Conservation (phyloP, 352 stramenopile species). For the Globisporangium parvum region DNA sequence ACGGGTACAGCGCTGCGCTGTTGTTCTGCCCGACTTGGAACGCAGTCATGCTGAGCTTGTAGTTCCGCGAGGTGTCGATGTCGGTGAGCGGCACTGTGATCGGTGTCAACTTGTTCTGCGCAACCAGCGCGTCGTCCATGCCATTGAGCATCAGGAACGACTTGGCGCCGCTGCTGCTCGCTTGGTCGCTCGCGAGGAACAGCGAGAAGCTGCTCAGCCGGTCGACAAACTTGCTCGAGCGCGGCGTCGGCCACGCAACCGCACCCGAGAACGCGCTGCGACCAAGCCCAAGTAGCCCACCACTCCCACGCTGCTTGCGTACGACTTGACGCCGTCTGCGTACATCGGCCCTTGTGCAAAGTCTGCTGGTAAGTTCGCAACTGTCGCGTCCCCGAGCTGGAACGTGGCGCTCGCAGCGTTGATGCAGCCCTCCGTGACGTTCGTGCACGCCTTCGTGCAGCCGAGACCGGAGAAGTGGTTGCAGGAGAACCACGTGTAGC, state of each 20-base stretch:
- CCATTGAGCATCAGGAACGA: conserved; percentile 4
- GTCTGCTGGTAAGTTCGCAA: neutral
- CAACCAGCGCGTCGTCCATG: neutral
- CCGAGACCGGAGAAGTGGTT: neutral
- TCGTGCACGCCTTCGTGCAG: neutral
- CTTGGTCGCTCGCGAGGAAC: neutral
- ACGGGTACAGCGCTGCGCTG: neutral
- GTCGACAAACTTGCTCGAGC: neutral
- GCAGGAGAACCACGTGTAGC: conserved; percentile 4
- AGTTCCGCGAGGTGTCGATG: neutral
- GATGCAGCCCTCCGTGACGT: neutral
- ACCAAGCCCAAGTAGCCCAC: neutral
- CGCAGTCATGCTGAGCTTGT: neutral
- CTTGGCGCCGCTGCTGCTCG: too few relatives aligned
- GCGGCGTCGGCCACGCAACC: neutral
- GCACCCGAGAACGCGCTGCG: too few relatives aligned
- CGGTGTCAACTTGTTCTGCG: neutral
- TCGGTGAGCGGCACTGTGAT: too few relatives aligned
- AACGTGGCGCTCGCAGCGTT: conserved; percentile 1
- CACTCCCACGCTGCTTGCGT: neutral
- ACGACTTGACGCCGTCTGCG: neutral
- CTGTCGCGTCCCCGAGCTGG: neutral
- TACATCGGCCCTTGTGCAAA: neutral
- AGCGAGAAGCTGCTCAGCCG: neutral
- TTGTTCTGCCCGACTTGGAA: neutral